phyloP scores from a whole-genome alignment of 305 asterid genomes.

The Fraxinus platypoda region DNA sequence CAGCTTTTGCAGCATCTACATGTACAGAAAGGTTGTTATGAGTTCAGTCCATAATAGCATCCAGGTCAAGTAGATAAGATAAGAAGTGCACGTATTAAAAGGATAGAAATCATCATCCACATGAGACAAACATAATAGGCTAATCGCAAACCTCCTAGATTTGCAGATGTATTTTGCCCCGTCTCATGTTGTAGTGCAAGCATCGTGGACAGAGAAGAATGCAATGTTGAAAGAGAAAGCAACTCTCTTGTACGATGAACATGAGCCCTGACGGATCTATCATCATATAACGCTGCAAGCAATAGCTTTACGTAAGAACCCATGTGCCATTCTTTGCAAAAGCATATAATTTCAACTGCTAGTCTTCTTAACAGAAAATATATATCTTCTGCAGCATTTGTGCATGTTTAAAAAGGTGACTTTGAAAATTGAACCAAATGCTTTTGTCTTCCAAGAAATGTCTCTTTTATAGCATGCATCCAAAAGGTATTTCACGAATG shows the following conservation, averaged over 20 bases:
- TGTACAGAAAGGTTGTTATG: constrained; percentile 16
- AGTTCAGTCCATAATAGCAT: constrained; percentile 6
- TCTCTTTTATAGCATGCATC: constrained; percentile 7
- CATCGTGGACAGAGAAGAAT: constrained; percentile 71
- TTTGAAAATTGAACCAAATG: constrained; percentile 10
- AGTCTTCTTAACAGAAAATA: background rate
- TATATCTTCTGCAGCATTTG: constrained; percentile 8
- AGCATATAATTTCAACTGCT: background rate
- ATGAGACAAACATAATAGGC: constrained; percentile 1
- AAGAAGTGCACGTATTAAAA: constrained; percentile 5
- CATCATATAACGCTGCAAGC: constrained; percentile 81
- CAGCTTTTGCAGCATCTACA: constrained; percentile 61
- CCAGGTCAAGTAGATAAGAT: background rate
- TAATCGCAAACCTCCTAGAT: constrained; percentile 50
- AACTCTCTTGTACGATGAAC: constrained; percentile 79
- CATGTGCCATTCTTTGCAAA: constrained; percentile 13
- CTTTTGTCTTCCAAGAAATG: background rate
- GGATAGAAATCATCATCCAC: background rate
- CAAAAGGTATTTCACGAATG: background rate
- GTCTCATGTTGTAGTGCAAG: constrained; percentile 74
- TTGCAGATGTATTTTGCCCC: constrained; percentile 43
- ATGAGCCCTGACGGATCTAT: constrained; percentile 84
- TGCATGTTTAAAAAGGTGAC: background rate
- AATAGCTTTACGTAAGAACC: constrained; percentile 23
- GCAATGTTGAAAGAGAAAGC: constrained; percentile 66